Conservation (phyloP, 805 yeast species). For the Hanseniaspora clermontiae region DNA sequence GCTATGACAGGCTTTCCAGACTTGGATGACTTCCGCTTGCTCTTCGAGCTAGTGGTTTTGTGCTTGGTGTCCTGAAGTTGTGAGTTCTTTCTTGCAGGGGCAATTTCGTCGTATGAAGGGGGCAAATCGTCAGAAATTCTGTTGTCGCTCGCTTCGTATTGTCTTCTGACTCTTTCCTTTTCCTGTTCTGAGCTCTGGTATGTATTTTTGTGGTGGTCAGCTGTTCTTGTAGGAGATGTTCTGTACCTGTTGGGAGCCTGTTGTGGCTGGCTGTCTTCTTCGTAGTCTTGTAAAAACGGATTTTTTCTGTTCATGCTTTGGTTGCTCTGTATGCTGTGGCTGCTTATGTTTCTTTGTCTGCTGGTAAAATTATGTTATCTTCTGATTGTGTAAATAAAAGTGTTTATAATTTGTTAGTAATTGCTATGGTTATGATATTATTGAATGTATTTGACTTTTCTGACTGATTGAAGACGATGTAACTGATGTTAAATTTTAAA, state of each 20-base stretch:
- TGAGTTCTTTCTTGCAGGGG: conserved; percentile 25
- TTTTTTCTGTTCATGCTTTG: conserved; percentile 17
- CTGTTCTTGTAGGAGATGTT: background rate
- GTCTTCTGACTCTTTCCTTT: conserved; percentile 24
- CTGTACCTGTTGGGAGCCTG: conserved; percentile 9
- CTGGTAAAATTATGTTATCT: no score
- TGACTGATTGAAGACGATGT: no score
- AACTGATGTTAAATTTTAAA: no score
- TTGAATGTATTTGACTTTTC: no score
- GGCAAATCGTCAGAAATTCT: conserved; percentile 33
- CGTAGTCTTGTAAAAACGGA: conserved; percentile 23
- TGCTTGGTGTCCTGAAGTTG: conserved; percentile 13
- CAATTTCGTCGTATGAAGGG: conserved; percentile 60
- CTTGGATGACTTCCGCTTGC: conserved; percentile 20
- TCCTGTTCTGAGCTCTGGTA: conserved; percentile 29
- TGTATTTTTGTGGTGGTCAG: conserved; percentile 9
- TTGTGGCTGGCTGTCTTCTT: conserved; percentile 16
- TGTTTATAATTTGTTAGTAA: background rate
- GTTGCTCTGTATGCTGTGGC: conserved; percentile 5
- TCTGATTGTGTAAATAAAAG: no score
- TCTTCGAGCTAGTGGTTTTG: conserved; percentile 15
- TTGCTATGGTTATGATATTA: no score
- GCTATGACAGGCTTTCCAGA: conserved; percentile 31
- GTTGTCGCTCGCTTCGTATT: conserved; percentile 17
- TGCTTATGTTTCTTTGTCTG: conserved; percentile 10